Conservation (phyloP, 495 filamentous ascomycete genomes). For the Penicillium paxilli region DNA sequence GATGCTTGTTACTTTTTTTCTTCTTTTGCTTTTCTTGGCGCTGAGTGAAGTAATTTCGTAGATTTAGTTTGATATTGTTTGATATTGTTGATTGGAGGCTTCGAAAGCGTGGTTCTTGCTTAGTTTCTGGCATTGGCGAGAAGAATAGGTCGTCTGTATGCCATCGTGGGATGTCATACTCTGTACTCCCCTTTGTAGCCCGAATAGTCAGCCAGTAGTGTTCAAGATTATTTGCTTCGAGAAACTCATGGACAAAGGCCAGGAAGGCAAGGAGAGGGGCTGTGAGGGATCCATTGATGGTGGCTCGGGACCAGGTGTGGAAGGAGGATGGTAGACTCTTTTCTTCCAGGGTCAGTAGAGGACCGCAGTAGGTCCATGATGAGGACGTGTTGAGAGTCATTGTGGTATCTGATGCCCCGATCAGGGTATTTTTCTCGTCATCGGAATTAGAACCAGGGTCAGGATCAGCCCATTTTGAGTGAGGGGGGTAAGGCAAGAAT, state of each 20-base stretch:
- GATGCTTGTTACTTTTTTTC: background rate
- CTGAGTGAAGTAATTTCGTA: background rate
- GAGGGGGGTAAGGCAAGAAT: conserved; percentile 6
- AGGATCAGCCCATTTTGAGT: background rate
- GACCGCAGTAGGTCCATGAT: conserved; percentile 29
- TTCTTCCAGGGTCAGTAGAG: conserved; percentile 18
- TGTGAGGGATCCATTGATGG: conserved; percentile 16
- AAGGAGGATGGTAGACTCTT: conserved; percentile 20
- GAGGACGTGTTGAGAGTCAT: conserved; percentile 20
- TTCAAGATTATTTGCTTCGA: conserved; percentile 15
- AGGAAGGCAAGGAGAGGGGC: conserved; percentile 21
- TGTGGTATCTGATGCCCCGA: background rate
- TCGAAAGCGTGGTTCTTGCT: background rate
- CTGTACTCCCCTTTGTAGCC: conserved; percentile 12
- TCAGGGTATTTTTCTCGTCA: background rate
- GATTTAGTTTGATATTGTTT: background rate
- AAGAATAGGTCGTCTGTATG: conserved; percentile 31
- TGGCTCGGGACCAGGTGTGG: conserved; percentile 20
- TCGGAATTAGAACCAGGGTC: background rate
- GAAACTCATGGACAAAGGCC: conserved; percentile 19
- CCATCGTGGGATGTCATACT: conserved; percentile 25
- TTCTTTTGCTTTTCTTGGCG: background rate
- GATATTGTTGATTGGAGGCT: background rate
- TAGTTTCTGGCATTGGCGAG: background rate
- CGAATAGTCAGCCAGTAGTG: conserved; percentile 27